Conservation (phyloP, 2,329 filamentous ascomycete species). For the Penicillium sp. region DNA sequence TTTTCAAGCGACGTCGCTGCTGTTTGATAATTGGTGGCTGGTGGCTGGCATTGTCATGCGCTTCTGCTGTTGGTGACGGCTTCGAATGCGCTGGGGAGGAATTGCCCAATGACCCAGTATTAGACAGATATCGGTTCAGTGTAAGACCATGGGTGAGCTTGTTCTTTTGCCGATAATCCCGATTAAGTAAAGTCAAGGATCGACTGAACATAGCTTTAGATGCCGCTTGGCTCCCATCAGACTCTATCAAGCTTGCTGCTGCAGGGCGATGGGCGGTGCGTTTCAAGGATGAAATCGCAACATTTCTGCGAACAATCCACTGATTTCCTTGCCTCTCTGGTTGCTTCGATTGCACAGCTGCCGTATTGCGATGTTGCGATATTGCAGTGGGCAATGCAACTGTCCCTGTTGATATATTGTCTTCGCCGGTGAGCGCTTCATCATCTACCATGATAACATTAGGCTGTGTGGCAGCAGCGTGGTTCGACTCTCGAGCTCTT, state of each 20-base stretch:
- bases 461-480: background rate
- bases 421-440: background rate
- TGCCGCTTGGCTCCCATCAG: constrained; percentile 9
- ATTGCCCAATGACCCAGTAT: constrained; percentile 2
- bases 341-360: constrained; percentile 5
- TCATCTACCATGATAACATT: constrained; percentile 7
- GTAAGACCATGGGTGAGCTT: constrained; percentile 28
- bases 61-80: background rate
- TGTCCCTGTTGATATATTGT: background rate
- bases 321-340: constrained; percentile 25
- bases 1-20: constrained; percentile 30
- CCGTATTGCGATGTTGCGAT: background rate
- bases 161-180: constrained; percentile 26
- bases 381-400: constrained; percentile 2
- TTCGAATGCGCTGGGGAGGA: background rate
- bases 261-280: constrained; percentile 37
- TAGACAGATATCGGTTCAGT: constrained; percentile 39
- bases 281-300: constrained; percentile 38
- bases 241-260: constrained; percentile 29
- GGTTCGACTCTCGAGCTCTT: constrained; percentile 5
- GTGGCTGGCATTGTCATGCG: background rate
- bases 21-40: background rate
- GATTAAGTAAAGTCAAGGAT: constrained; percentile 35
- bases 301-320: constrained; percentile 37
- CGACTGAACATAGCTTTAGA: constrained; percentile 30